Conservation (phyloP, 2,329 filamentous ascomycete genomes). For the Colletotrichum scovillei region DNA sequence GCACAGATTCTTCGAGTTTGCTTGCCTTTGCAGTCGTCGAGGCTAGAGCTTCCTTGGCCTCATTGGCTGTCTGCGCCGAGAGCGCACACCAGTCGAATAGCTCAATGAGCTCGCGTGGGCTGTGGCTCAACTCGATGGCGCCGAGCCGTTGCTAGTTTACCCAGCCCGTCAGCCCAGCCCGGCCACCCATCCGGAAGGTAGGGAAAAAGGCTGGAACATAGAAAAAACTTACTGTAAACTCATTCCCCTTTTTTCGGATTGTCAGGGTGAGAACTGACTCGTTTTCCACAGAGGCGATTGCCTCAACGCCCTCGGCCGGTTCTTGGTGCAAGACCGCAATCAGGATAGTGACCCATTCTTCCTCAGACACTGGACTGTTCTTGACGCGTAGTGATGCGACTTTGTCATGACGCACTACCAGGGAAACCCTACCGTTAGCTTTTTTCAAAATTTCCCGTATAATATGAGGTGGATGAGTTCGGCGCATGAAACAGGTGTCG, state of each 20-base stretch:
- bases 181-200: constrained; percentile 13
- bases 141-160: constrained; percentile 74
- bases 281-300: constrained; percentile 67
- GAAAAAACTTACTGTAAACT: constrained; percentile 69
- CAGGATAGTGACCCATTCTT: constrained; percentile 76
- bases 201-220: constrained; percentile 2
- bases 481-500: constrained; percentile 38
- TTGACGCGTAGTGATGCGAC: constrained; percentile 63
- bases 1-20: constrained; percentile 66
- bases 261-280: constrained; percentile 68
- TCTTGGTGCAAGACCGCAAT: constrained; percentile 65
- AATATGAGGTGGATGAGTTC: constrained; percentile 19
- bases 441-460: background rate
- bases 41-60: constrained; percentile 56
- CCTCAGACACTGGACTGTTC: constrained; percentile 64
- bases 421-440: constrained; percentile 28
- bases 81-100: constrained; percentile 77
- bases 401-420: constrained; percentile 55
- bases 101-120: constrained; percentile 69
- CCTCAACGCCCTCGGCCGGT: constrained; percentile 65
- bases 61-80: constrained; percentile 61
- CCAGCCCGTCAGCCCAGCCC: constrained; percentile 20
- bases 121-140: constrained; percentile 66
- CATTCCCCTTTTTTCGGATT: constrained; percentile 73
- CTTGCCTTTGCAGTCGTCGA: constrained; percentile 53